Evolutionary conservation across 768 basidiomycete species (phyloP).

Genomic region (Cystobasidium tubakii): DNA sequence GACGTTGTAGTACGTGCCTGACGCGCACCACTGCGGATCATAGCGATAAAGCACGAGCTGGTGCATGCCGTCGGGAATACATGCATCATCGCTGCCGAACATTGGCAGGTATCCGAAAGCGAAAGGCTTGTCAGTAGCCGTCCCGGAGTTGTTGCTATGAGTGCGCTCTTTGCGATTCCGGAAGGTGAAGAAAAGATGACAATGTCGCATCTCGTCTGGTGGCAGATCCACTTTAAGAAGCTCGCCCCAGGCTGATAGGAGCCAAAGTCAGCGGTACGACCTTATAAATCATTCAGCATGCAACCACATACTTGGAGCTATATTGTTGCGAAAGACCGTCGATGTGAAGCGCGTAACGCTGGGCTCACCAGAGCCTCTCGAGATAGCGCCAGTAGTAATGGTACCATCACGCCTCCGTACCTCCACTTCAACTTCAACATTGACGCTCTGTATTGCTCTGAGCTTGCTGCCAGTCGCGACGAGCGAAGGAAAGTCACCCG

Average conservation of each 20-base stretch:
- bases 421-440: slow-evolving; percentile 86
- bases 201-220: slow-evolving; percentile 61
- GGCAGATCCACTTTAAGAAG: slow-evolving; percentile 80
- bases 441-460: slow-evolving; percentile 57
- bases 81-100: slow-evolving; percentile 66
- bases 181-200: slow-evolving; percentile 93
- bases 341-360: slow-evolving; percentile 75
- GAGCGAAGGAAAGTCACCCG: slow-evolving; percentile 69
- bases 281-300: not conserved
- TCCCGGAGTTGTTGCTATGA: slow-evolving; percentile 50
- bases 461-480: slow-evolving; percentile 46
- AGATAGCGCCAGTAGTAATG: slow-evolving; percentile 65
- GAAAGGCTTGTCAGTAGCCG: slow-evolving; percentile 56
- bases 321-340: slow-evolving; percentile 81
- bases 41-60: slow-evolving; percentile 74
- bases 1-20: slow-evolving; percentile 67
- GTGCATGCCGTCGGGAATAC: slow-evolving; percentile 85
- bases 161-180: slow-evolving; percentile 57
- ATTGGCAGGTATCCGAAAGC: slow-evolving; percentile 89
- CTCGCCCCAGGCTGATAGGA: slow-evolving; percentile 67
- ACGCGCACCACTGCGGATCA: slow-evolving; percentile 60
- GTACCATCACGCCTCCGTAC: slow-evolving; percentile 68
- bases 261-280: not conserved
- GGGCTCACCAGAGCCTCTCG: slow-evolving; percentile 78
- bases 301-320: slow-evolving; percentile 56